Evolutionary conservation across 75 land plant species (phyloP).

Genomic region (Cupressus sempervirens): DNA sequence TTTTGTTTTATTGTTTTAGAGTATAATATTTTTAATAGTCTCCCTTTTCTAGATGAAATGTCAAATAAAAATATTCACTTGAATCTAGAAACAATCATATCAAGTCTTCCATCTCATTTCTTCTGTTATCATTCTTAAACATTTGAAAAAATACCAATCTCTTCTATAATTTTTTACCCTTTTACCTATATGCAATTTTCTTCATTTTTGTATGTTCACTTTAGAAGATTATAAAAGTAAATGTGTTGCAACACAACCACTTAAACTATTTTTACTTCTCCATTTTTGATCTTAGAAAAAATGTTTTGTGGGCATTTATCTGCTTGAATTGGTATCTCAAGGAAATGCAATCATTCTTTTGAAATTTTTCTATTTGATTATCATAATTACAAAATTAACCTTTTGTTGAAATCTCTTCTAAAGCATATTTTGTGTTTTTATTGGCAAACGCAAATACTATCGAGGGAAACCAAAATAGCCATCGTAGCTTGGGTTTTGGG

Average conservation of each 20-base stretch:
- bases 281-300: not conserved
- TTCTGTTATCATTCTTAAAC: no score
- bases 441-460: not conserved
- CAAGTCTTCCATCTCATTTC: no score
- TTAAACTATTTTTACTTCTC: not conserved
- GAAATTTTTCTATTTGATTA: not conserved
- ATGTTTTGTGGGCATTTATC: not conserved
- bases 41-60: no score
- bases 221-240: no score
- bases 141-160: no score
- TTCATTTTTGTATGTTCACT: not conserved
- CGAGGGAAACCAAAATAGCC: not conserved
- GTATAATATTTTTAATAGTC: no score
- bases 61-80: no score
- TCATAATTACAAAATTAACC: not conserved
- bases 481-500: not conserved
- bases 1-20: no score
- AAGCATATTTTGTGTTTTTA: not conserved
- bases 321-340: not conserved
- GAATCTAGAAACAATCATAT: no score
- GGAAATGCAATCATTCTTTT: not conserved
- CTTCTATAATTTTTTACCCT: not conserved
- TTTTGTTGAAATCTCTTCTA: slow-evolving; percentile 1
- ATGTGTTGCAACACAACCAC: no score
- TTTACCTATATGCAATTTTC: not conserved